Base-by-base conservation (phyloP, 352 stramenopile species). In the Blastocystis sp. region DNA sequence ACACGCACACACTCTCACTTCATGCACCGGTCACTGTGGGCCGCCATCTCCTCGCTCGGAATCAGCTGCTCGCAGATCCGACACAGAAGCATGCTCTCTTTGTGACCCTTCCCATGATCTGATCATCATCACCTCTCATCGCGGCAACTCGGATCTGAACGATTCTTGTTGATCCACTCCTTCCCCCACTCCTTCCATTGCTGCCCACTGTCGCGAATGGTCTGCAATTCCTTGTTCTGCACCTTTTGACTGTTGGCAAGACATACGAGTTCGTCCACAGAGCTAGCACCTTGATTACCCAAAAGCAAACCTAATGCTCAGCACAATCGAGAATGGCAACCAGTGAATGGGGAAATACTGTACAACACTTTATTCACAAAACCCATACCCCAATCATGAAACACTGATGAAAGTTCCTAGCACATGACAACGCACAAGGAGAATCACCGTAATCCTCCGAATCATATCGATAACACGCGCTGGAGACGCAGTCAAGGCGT, bases 61-160 rank as follows among this genome's bases (percentile, higher is more conserved):
- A 80, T 80, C 21, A 67, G 23, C 17, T 56, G 70, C 40, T 80
- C 70, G 40, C 70, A 80, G 52, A 80, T 80, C 9, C 70, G 52
- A 80, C 70, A 80, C 5, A 80, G 59, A 19, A 80, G 59, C 59
- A 62, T 23, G 59, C 21, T 23, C 40, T 80, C 70, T 69, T 69
- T 45, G 7, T 69, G 7, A 7, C 14, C 14, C 7, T 69, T 14
- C 14, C 7, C 62, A 14, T 69, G 28, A 7, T 5, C 62, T 69
- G 14, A 7, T 17, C 40, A 69, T 69, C 28, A 69, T 69, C 40
- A 7, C 48, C 9, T 65, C 28, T 38, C 9, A 19, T 38, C 41
- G 7, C 62, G 34, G 62, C 21, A 41, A 53, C 64, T 45, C 11
- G 23, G 5, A 11, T 23, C 14, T 7, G 34, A 10, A 19, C 23